phyloP scores from a whole-genome alignment of 2,329 filamentous ascomycete genomes.

The Tolypocladium sp. region DNA sequence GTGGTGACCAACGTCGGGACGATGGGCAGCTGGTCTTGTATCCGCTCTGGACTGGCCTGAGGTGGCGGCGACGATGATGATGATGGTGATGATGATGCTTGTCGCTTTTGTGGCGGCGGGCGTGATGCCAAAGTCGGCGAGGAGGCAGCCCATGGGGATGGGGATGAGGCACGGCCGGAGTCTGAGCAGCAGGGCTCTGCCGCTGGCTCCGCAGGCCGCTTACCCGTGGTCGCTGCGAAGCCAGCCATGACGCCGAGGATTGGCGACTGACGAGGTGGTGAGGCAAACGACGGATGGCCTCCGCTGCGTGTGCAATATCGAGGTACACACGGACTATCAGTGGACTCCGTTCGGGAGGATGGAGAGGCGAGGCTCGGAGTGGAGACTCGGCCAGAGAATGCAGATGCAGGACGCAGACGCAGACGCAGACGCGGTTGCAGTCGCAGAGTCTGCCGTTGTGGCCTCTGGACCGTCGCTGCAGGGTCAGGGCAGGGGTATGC shows the following conservation, averaged over 20 bases:
- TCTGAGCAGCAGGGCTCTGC: neutral
- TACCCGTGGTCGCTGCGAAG: neutral
- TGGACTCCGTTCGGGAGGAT: neutral
- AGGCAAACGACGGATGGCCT: neutral
- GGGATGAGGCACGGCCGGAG: neutral
- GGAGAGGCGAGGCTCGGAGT: neutral
- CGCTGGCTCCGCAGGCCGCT: constrained; percentile 2
- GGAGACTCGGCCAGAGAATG: neutral
- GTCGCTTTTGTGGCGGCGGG: neutral
- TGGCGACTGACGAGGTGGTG: neutral
- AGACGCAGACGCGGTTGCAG: neutral
- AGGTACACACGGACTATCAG: neutral
- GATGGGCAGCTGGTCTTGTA: constrained; percentile 5
- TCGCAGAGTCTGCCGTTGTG: neutral
- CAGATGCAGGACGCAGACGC: neutral
- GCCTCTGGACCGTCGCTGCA: neutral
- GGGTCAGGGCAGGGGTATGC: neutral
- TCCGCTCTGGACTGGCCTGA: neutral
- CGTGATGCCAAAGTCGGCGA: neutral
- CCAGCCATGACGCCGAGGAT: constrained; percentile 2
- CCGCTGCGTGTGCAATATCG: neutral
- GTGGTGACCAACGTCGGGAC: constrained; percentile 8
- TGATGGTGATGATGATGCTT: neutral
- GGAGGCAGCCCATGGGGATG: neutral
- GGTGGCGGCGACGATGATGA: neutral